Evolutionary conservation across 495 filamentous ascomycete species (phyloP), one percentile per base, ranked within the genome.

Genomic region (Penicillium cinerascens): DNA sequence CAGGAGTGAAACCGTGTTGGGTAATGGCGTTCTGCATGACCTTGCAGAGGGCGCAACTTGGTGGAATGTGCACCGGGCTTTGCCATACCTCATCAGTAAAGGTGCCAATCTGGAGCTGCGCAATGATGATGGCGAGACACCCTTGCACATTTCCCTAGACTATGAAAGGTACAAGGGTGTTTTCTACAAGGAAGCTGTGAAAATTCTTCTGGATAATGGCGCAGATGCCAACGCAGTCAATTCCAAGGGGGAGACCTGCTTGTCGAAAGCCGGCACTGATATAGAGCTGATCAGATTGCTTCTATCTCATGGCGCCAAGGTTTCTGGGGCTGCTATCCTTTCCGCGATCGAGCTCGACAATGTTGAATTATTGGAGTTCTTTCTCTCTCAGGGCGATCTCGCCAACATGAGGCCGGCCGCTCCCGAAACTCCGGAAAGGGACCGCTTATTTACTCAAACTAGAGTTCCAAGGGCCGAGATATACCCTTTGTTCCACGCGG

Each of bases 151-250:
- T 42, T 47, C 59, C 0, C 11, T 58, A 8, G 42, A 16, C 25
- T 26, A 26, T 26, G 25, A 26, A 26, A 26, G 25, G 5, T 41
- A 36, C 15, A 41, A 37, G 20, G 52, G 39, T n/a, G 42, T 39
- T 16, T 61, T 58, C 25, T 45, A 39, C 36, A 61, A 44, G 11
- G 39, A 58, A 20, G 55, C 59, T 11, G 29, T 29, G 13, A 18
- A 49, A 1, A 36, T 68, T 16, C 52, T 74, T 4, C 25, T 74
- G 6, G 51, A 63, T 11, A 33, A 56, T 16, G 62, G 67, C 1
- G 67, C 69, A 16, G 45, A 66, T 55, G 50, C 59, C 27, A 62
- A 65, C 47, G 53, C 57, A 10, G 49, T 47, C 9, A 50, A 59
- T 5, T 16, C 18, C 6, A 36, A 56, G 11, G 56, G 60, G 4